A percentile compares a stretch with the other conserved stretches of the same genome.
Evolutionary conservation across 768 basidiomycete genomes (phyloP).

Genomic region (Xerocomellus intermedius): DNA sequence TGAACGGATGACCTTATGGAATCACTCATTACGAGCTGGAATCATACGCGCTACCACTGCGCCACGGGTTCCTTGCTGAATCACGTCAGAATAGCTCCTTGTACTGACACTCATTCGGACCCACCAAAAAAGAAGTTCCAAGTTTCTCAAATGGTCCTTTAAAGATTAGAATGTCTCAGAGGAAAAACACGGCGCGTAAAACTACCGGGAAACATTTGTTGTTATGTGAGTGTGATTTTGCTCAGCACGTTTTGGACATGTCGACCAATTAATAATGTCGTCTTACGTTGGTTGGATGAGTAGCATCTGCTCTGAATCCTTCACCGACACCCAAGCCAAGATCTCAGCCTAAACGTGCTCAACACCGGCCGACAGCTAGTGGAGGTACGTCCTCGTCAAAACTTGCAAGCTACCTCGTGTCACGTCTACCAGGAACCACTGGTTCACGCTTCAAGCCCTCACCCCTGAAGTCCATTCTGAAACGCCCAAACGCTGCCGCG

Average conservation of each 20-base stretch:
- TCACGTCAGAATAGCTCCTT: accelerated
- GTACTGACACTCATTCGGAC: neutral
- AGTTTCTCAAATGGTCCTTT: neutral
- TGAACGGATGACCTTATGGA: slow-evolving; percentile 50
- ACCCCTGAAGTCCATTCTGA: slow-evolving; percentile 1
- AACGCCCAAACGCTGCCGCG: neutral
- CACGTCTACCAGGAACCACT: neutral
- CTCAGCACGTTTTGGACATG: neutral
- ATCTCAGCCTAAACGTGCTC: neutral
- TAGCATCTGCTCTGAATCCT: neutral
- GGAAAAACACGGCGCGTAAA: slow-evolving; percentile 22
- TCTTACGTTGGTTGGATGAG: neutral
- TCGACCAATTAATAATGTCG: neutral
- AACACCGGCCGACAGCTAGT: neutral
- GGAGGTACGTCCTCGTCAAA: slow-evolving; percentile 1
- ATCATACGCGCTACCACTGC: slow-evolving; percentile 42
- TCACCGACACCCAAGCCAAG: neutral
- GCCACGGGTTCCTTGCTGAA: slow-evolving; percentile 30
- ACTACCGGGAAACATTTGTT: slow-evolving; percentile 11
- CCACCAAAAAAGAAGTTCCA: neutral
- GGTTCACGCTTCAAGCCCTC: neutral
- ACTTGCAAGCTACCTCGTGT: neutral
- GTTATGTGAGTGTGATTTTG: slow-evolving; percentile 6
- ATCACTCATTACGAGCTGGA: slow-evolving; percentile 26
- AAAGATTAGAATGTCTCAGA: slow-evolving; percentile 2